Evolutionary conservation across 2,329 filamentous ascomycete genomes (phyloP).

Genomic region (Hymenoscyphus linearis): DNA sequence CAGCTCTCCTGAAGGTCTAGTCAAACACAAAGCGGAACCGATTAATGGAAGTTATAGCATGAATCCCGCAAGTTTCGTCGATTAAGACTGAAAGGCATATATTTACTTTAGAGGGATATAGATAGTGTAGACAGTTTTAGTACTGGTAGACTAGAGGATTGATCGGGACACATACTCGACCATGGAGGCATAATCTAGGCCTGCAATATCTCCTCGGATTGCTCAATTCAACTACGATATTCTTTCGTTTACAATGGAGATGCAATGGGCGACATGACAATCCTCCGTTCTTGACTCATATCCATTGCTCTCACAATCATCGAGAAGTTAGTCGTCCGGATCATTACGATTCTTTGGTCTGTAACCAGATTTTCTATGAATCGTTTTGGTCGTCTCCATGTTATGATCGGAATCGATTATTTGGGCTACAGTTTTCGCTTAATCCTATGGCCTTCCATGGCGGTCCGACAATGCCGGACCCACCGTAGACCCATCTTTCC

Average conservation of each 20-base stretch:
- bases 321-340: too few species aligned
- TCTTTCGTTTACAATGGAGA: conserved; percentile 50
- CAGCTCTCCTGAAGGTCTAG: conserved; percentile 63
- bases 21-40: conserved; percentile 56
- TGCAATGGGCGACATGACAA: too few species aligned
- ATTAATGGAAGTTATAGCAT: conserved; percentile 70
- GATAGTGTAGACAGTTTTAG: conserved; percentile 75
- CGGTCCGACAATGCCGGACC: too few species aligned
- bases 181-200: conserved; percentile 54
- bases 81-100: conserved; percentile 62
- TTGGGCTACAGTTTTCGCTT: too few species aligned
- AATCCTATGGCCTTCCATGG: too few species aligned
- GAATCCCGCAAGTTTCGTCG: conserved; percentile 71
- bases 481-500: too few species aligned
- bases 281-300: too few species aligned
- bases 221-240: conserved; percentile 61
- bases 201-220: conserved; percentile 61
- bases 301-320: too few species aligned
- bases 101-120: conserved; percentile 76
- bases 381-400: too few species aligned
- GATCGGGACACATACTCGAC: conserved; percentile 49
- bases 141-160: conserved; percentile 61
- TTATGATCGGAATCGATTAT: too few species aligned
- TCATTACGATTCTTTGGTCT: too few species aligned
- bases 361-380: too few species aligned